phyloP scores from a whole-genome alignment of 257 asterid genomes.

The Gentiana macrophylla region DNA sequence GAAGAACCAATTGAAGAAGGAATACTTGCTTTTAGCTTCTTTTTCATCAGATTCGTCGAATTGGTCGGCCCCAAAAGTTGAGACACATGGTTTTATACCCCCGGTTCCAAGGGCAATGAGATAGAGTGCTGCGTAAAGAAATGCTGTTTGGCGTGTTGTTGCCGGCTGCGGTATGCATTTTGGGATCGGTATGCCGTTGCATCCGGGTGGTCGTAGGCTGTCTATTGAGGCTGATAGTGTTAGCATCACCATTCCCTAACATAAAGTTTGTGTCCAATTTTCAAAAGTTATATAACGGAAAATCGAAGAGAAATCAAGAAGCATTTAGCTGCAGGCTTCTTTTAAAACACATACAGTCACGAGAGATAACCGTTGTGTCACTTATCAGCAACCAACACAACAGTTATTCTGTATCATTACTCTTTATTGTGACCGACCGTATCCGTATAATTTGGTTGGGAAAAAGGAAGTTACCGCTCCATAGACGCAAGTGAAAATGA shows the following conservation, averaged over 20 bases:
- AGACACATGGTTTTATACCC: slow-evolving; percentile 79
- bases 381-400: no score
- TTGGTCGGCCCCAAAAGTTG: slow-evolving; percentile 75
- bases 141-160: slow-evolving; percentile 29
- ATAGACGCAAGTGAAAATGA: slow-evolving; percentile 56
- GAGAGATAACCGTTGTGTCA: no score
- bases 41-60: slow-evolving; percentile 41
- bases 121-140: slow-evolving; percentile 45
- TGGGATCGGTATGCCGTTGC: slow-evolving; percentile 28
- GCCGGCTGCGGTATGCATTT: slow-evolving; percentile 47
- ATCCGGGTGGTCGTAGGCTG: slow-evolving; percentile 44
- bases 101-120: slow-evolving; percentile 79
- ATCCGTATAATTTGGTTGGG: no score
- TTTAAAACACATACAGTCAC: no score
- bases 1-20: slow-evolving; percentile 83
- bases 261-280: slow-evolving; percentile 46
- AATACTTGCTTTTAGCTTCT: slow-evolving; percentile 50
- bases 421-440: no score
- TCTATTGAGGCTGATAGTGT: slow-evolving; percentile 58
- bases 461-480: slow-evolving; percentile 26
- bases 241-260: slow-evolving; percentile 61
- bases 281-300: not conserved
- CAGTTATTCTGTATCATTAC: no score
- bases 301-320: no score
- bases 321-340: no score